Conservation (phyloP, 805 yeast species). For the Nakazawaea sp. region DNA sequence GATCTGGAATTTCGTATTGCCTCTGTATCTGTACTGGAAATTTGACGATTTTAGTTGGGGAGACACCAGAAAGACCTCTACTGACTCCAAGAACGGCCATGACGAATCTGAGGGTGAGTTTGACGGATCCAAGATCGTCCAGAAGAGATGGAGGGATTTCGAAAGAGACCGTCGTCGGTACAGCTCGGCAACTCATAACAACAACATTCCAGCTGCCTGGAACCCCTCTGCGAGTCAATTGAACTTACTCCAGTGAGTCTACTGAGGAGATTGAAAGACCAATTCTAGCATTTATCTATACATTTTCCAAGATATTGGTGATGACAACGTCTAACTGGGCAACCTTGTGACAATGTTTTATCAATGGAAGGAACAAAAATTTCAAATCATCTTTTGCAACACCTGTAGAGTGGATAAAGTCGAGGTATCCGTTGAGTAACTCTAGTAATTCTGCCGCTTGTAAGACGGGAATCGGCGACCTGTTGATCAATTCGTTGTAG, state of each 20-base stretch:
- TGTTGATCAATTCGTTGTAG: not conserved
- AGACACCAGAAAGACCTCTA: constrained; percentile 77
- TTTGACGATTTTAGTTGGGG: constrained; percentile 98
- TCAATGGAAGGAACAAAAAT: constrained; percentile 1
- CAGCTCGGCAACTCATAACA: not conserved
- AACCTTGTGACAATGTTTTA: not conserved
- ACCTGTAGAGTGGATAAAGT: not conserved
- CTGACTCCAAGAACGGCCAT: constrained; percentile 62
- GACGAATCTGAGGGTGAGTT: constrained; percentile 73
- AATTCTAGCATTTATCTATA: too few species aligned
- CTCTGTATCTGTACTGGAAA: constrained; percentile 87
- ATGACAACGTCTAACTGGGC: not conserved
- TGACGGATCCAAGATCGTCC: constrained; percentile 82
- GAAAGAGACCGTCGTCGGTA: constrained; percentile 51
- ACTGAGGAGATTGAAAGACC: constrained; percentile 14
- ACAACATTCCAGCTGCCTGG: not conserved
- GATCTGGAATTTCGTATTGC: constrained; percentile 89
- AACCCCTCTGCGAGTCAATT: constrained; percentile 2
- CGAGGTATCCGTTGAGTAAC: constrained; percentile 1
- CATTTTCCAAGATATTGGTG: not conserved
- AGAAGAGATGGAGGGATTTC: constrained; percentile 94
- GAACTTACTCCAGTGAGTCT: not conserved
- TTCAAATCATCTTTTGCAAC: not conserved
- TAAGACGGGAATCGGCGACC: not conserved
- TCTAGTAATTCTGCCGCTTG: not conserved